Evolutionary conservation across 2,329 filamentous ascomycete genomes (phyloP).

Genomic region (Bipolaris cookei): DNA sequence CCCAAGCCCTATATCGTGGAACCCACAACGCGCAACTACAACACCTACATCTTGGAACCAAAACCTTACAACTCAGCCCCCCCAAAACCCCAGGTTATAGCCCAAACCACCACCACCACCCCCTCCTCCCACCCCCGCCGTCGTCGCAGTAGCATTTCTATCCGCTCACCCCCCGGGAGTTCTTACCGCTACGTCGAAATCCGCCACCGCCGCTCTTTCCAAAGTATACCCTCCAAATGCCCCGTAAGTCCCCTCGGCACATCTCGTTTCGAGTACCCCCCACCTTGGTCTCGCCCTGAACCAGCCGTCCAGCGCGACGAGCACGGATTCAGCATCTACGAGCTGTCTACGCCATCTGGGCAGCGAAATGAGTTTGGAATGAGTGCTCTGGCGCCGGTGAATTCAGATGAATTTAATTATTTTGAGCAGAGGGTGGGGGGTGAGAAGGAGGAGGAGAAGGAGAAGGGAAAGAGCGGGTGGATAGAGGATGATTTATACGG

Average conservation of each 20-base stretch:
- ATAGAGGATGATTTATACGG: background rate
- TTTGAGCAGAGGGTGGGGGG: background rate
- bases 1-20: too few relatives aligned
- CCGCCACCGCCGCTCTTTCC: too few relatives aligned
- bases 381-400: background rate
- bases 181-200: too few relatives aligned
- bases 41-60: too few relatives aligned
- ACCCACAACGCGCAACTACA: too few relatives aligned
- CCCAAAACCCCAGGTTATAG: too few relatives aligned
- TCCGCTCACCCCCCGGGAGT: too few relatives aligned
- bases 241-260: background rate
- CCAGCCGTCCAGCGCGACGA: background rate
- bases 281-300: background rate
- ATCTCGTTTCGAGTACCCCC: background rate
- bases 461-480: background rate
- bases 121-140: too few relatives aligned
- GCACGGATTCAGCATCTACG: background rate
- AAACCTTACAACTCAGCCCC: too few relatives aligned
- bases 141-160: too few relatives aligned
- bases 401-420: background rate
- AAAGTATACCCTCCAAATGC: background rate
- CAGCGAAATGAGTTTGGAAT: background rate
- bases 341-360: background rate
- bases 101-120: too few relatives aligned
- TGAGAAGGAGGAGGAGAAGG: background rate